Evolutionary conservation across 1,284 basidiomycete species (phyloP).

Genomic region (Exobasidium rhododendri): DNA sequence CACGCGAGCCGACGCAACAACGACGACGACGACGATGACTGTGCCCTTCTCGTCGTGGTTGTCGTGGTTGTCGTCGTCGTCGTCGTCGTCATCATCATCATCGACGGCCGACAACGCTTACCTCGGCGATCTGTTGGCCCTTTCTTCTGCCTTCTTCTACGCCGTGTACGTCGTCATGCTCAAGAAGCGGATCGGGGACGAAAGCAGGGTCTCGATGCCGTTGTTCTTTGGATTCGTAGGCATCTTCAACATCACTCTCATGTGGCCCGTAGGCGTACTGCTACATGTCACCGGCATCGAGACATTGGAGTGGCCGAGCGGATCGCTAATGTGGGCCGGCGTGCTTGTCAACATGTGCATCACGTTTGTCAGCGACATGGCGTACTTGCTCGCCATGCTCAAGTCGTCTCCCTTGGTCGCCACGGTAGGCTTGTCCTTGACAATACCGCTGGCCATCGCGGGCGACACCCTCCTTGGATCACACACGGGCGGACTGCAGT

Average conservation of each 20-base stretch:
- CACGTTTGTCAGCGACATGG: slow-evolving; percentile 51
- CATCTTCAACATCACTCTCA: slow-evolving; percentile 75
- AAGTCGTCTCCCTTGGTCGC: slow-evolving; percentile 85
- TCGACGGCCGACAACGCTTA: slow-evolving; percentile 27
- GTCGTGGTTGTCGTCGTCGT: neutral
- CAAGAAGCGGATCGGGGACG: slow-evolving; percentile 64
- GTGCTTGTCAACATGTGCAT: slow-evolving; percentile 75
- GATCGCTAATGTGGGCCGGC: slow-evolving; percentile 63
- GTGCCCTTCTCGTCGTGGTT: neutral
- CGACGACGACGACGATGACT: neutral
- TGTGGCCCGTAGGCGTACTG: slow-evolving; percentile 77
- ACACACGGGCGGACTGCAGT: slow-evolving; percentile 35
- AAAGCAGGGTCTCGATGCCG: slow-evolving; percentile 44
- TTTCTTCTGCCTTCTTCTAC: slow-evolving; percentile 62
- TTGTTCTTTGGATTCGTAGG: slow-evolving; percentile 68
- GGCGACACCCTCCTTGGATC: slow-evolving; percentile 70
- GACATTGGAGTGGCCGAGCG: slow-evolving; percentile 69
- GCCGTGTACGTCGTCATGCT: slow-evolving; percentile 87
- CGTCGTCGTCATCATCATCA: neutral
- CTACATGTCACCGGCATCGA: slow-evolving; percentile 77
- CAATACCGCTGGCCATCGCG: slow-evolving; percentile 81
- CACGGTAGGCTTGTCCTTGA: slow-evolving; percentile 89
- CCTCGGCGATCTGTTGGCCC: slow-evolving; percentile 45
- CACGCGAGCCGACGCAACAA: slow-evolving; percentile 56
- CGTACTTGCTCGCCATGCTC: slow-evolving; percentile 70